A percentile compares a stretch with the other conserved stretches of the same genome.
phyloP scores from a whole-genome alignment of 148 eudicot species.

The Talinum fruticosum region DNA sequence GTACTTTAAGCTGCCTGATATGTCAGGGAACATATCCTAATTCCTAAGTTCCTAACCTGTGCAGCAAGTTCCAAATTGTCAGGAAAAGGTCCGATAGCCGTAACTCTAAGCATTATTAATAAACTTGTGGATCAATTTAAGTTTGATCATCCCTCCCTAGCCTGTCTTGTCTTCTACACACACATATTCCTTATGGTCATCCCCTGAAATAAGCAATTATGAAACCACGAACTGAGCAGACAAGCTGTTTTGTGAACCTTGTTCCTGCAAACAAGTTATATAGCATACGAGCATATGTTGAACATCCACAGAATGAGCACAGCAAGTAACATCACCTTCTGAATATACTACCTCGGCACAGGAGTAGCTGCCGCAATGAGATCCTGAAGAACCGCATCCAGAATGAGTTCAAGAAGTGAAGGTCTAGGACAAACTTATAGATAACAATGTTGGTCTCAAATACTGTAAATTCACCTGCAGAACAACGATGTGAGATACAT shows the following conservation, averaged over 20 bases:
- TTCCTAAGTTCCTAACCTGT: no score
- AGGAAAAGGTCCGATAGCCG: not conserved
- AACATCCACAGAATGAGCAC: not conserved
- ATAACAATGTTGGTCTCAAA: slow-evolving; percentile 73
- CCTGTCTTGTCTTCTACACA: not conserved
- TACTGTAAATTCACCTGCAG: slow-evolving; percentile 82
- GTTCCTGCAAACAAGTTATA: slow-evolving; percentile 36
- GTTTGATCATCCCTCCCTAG: not conserved
- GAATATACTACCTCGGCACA: slow-evolving; percentile 57
- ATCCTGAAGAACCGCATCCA: slow-evolving; percentile 86
- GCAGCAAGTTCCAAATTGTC: not conserved
- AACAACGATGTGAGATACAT: slow-evolving; percentile 3
- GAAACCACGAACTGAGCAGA: no score
- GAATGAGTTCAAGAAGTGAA: slow-evolving; percentile 84
- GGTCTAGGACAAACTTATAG: slow-evolving; percentile 82
- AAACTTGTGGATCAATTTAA: not conserved
- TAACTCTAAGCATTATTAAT: not conserved
- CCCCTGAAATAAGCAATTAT: not conserved
- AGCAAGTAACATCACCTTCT: not conserved
- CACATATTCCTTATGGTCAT: not conserved
- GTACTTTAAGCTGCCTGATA: not conserved
- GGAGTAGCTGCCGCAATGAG: slow-evolving; percentile 74
- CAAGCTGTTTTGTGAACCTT: slow-evolving; percentile 75
- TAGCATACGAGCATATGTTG: not conserved
- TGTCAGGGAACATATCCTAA: not conserved